Conservation (phyloP, 768 basidiomycete genomes). For the Boletus insuetus region DNA sequence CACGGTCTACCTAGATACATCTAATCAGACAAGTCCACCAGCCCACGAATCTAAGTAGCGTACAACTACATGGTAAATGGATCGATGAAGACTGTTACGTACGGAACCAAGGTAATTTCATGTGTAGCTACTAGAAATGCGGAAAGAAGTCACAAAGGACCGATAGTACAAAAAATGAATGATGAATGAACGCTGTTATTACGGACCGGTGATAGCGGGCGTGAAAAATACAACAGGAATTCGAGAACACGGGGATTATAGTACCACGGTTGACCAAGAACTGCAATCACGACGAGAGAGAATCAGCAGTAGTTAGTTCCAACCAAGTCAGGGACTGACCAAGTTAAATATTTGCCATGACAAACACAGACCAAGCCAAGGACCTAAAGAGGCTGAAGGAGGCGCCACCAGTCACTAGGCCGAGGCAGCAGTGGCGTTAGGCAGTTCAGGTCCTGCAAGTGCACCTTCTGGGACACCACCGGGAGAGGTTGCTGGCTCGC, state of each 20-base stretch:
- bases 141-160: conserved; percentile 10
- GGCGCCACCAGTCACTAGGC: conserved; percentile 11
- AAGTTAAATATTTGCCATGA: conserved; percentile 8
- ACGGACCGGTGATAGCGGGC: conserved; percentile 2
- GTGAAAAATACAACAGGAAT: conserved; percentile 4
- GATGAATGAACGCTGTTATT: conserved; percentile 13
- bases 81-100: neutral
- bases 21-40: conserved; percentile 12
- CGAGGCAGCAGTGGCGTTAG: conserved; percentile 9
- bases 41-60: conserved; percentile 11
- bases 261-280: conserved; percentile 17
- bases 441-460: conserved; percentile 59
- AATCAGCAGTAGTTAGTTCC: neutral
- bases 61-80: conserved; percentile 4
- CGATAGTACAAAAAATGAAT: conserved; percentile 1
- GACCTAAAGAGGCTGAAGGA: neutral
- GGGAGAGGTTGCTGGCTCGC: conserved; percentile 43
- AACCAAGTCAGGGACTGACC: conserved; percentile 9
- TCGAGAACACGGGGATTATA: conserved; percentile 6
- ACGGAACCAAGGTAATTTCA: conserved; percentile 8
- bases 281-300: neutral
- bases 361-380: neutral
- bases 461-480: conserved; percentile 54
- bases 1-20: conserved; percentile 8
- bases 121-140: neutral